Evolutionary conservation across 2,329 filamentous ascomycete genomes (phyloP), one percentile per base, ranked within the genome.

Genomic region (Trichophyton benhamiae): DNA sequence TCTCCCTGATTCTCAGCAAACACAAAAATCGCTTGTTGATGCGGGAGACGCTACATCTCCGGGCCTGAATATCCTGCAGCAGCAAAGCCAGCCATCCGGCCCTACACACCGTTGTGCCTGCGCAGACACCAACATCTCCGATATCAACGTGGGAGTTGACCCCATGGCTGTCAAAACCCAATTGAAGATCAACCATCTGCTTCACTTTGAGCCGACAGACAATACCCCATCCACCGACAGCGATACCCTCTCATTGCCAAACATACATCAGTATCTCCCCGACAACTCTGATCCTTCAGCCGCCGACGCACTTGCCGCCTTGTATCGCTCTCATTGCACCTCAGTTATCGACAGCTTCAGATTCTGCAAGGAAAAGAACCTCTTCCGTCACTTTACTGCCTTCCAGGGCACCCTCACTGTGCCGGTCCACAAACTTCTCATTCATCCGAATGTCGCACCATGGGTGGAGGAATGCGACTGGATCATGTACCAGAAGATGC

Each of bases 381-480:
- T 99, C 72, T 95, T 96, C 72, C 89, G 95, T 66, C 83, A 96
- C 15, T 96, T 95, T 72, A 91, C 88, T 4, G 94, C 92, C 0
- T 97, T 99, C 72, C 90, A 96, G 69, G 94, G 94, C 61, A 97
- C 91, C 1, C 82, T 99, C 68, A 99, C 94, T 0, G 95, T 96
- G 74, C 94, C 94, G 4, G 92, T 97, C 2, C 91, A 96, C 73
- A 96, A 95, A 73, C 78, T 99, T 1, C 87, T 99, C 68, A 85
- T 86, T 13, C 85, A 95, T 69, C 85, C 87, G 1, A 86, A 85
- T 61, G 78, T 97, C 61, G 89, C 91, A 2, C 82, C 87, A 1
- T 99, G 94, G 94, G 95, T 99, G 64, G 89, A 94, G 71, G 88
- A 95, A 72, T 96, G 90, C 71, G 94, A 99, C 72, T 95, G 94